Base-by-base conservation (phyloP, 768 basidiomycete genomes). In the Leccinum arenicola region DNA sequence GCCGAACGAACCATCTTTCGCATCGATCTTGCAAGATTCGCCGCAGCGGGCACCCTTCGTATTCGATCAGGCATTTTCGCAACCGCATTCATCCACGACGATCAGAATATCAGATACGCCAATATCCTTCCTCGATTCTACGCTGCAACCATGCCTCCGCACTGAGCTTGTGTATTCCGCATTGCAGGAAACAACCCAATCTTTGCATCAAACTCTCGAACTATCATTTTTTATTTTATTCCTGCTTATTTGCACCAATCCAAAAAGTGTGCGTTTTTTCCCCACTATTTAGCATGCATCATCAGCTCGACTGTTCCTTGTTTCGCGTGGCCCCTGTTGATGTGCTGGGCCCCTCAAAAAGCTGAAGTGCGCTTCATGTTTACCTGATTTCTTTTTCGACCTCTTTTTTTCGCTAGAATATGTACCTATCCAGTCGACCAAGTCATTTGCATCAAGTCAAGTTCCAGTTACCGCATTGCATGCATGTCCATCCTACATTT, bases 211-310 rank as follows among this genome's bases (percentile, higher is more conserved):
- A 74, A 74, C 60, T 70, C 62, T 68, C 43, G 67, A 53, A 58
- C 54, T 56, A 64, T 66, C 45, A 68, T 57, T 66, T 61, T 58
- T 66, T 59, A 71, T 71, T 69, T 73, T 59, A 73, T 63, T 65
- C 68, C 64, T 72, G 71, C 71, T 71, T 66, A 72, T 72, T 72
- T 72, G 69, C 68, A 71, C 59, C 27, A 58, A 73, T 73, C 67
- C 69, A 71, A 61, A 63, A 68, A 33, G 63, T 66, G 57, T 49
- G 19, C 61, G 64, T 64, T 66, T 71, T 66, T 73, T 55, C 9
- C 2, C 43, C 48, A 52, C 50, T n/a, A 72, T 72, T 71, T 73
- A 72, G 49, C 54, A 43, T 67, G 64, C 64, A 40, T 62, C 56
- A 69, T 71, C 67, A 63, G 62, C 65, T 52, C 58, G 55, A 66